Evolutionary conservation across 139 green algal genomes (phyloP), one percentile per base, ranked within the genome.

Genomic region (Pseudopediastrum boryanum): DNA sequence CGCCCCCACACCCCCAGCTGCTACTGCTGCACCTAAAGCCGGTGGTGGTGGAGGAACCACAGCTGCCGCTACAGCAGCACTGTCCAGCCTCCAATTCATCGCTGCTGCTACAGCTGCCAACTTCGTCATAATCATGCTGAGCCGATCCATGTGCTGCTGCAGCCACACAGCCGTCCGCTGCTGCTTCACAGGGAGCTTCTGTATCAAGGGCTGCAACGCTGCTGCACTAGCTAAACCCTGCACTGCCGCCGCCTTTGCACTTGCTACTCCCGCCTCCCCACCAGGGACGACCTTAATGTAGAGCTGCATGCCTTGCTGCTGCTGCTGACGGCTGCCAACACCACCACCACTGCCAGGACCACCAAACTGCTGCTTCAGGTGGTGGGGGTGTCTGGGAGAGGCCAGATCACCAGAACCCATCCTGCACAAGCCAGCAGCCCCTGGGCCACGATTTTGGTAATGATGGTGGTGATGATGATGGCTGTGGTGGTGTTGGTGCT

Each of bases 41-140:
- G 38, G 3, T 12, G 39, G 66, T 3, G 31, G 33, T 1, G 42
- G 38, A 3, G 27, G 9, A 4, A 27, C 13, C 7, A n/a, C 42
- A 29, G n/a, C 5, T 13, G 71, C 54, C 23, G 63, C 54, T 39
- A 51, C 16, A n/a, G 67, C 39, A 52, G 46, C 13, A 4, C 27
- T 38, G 10, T 79, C 72, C 27, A 79, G 42, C 72, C 35, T 59
- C 72, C 72, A 79, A 7, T 59, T 59, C 58, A 71, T 71, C 6
- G 19, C 29, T 10, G n/a, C 42, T 36, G 72, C 72, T 43, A 59
- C 71, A 10, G 33, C 36, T 27, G 56, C 35, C 16, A 79, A 59
- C 56, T 71, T 71, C 2, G 5, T 31, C 1, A 79, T 29, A 1
- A 79, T 71, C 56, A 71, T 58, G n/a, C 71, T 42, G 31, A 79